A percentile compares a stretch with the other conserved stretches of the same genome.
phyloP scores from a whole-genome alignment of 1,284 basidiomycete species.

The Trichosporon inkin region DNA sequence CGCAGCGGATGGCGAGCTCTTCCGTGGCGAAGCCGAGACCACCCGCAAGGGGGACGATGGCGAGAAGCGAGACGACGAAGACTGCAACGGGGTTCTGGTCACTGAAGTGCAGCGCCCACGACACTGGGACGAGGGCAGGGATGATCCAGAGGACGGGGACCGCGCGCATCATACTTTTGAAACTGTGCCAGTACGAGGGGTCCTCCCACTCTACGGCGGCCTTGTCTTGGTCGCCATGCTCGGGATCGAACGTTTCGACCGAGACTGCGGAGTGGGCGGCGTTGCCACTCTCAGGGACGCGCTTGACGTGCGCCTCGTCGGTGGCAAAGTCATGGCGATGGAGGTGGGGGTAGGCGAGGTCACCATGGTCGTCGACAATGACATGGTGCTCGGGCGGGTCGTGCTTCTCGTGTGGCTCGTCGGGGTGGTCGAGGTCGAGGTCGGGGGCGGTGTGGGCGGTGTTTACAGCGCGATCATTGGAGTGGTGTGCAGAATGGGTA shows the following conservation, averaged over 20 bases:
- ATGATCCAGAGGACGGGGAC: conserved; percentile 29
- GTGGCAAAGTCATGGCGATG: conserved; percentile 11
- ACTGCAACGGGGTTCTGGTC: conserved; percentile 58
- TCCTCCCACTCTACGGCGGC: not conserved
- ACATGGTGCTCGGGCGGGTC: not conserved
- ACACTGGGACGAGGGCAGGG: conserved; percentile 57
- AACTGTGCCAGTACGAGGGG: conserved; percentile 16
- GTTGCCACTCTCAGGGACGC: conserved; percentile 9
- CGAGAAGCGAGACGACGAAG: conserved; percentile 66
- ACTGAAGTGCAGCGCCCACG: conserved; percentile 68
- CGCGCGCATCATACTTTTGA: conserved; percentile 37
- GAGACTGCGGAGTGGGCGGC: not conserved
- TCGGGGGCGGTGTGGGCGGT: not conserved
- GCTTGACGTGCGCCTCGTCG: not conserved
- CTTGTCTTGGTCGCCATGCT: not conserved
- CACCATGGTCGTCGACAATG: not conserved
- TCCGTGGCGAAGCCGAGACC: conserved; percentile 54
- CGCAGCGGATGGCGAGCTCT: conserved; percentile 52
- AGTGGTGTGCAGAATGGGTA: conserved; percentile 4
- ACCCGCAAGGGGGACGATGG: conserved; percentile 52
- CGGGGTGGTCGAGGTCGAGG: conserved; percentile 4
- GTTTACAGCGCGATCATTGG: conserved; percentile 8
- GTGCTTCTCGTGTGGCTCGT: not conserved
- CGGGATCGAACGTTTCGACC: conserved; percentile 10
- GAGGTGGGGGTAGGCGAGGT: not conserved